Conservation (phyloP, 306 rosid species). For the Cicer cuneatum region DNA sequence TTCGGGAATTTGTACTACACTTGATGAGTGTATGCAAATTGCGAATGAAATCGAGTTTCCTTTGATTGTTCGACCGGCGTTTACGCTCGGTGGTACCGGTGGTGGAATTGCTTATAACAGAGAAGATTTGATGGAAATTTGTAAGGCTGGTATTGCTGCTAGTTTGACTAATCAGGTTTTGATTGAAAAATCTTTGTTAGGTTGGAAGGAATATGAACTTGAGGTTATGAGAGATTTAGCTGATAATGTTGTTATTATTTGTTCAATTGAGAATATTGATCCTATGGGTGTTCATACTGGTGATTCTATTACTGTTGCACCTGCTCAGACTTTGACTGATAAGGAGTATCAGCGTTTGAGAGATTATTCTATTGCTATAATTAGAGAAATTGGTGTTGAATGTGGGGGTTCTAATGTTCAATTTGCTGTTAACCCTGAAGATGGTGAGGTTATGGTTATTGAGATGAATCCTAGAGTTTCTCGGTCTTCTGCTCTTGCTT, state of each 20-base stretch:
- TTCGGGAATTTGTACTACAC: constrained; percentile 69
- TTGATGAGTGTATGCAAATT: constrained; percentile 66
- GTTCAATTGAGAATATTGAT: constrained; percentile 97
- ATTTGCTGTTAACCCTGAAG: constrained; percentile 80
- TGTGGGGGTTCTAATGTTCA: constrained; percentile 95
- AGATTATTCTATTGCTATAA: constrained; percentile 75
- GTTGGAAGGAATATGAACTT: constrained; percentile 99
- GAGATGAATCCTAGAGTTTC: constrained; percentile 99
- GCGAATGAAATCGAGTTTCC: constrained; percentile 73
- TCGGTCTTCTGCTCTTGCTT: constrained; percentile 88
- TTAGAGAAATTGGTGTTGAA: constrained; percentile 80
- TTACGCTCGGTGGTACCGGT: constrained; percentile 89
- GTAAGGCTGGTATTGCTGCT: constrained; percentile 87
- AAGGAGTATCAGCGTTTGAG: constrained; percentile 94
- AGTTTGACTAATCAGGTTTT: constrained; percentile 84
- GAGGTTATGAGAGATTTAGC: constrained; percentile 99
- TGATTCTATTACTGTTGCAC: constrained; percentile 96
- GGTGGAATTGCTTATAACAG: constrained; percentile 93
- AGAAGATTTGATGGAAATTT: constrained; percentile 83
- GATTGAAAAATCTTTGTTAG: constrained; percentile 90
- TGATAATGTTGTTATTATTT: constrained; percentile 91
- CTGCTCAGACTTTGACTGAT: constrained; percentile 92
- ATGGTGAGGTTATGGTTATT: constrained; percentile 96
- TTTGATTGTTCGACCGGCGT: constrained; percentile 83
- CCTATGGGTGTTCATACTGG: constrained; percentile 99